Evolutionary conservation across 805 yeast species (phyloP), one percentile per base, ranked within the genome.

Genomic region (Starmerella powellii): DNA sequence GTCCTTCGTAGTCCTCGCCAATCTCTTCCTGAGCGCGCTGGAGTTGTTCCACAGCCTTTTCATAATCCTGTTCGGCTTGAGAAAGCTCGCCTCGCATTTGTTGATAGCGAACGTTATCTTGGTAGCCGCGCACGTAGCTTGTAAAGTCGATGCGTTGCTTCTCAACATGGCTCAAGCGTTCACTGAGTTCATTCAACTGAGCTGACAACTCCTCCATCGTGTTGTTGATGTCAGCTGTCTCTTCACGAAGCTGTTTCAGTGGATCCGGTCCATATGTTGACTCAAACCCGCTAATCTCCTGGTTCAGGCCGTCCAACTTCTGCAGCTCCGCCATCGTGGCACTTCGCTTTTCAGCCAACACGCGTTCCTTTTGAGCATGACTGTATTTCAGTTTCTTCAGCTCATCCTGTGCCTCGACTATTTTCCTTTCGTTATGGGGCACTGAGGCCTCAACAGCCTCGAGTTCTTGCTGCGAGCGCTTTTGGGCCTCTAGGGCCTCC

Each of bases 41-140:
- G 4, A 70, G 57, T 1, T 54, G 53, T 0, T 50, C 53, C 0
- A 72, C 37, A 6, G 37, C 37, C 4, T 6, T 11, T 16, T 33
- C 15, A n/a, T 4, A 15, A 10, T 33, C 27, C 17, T 15, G 4
- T 6, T 17, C 17, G 27, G n/a, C 21, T 5, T 4, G 4, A 5
- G 8, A 26, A 11, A 33, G 27, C 13, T 33, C 37, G 10, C 8
- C 24, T 6, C 8, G 27, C 37, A 33, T 8, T 4, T 11, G 19
- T 6, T 20, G 37, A 20, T 20, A 11, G 10, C 79, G 83, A 27
- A 83, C 53, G 47, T 80, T 83, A 34, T 78, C 77, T 28, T 73
- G 63, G 8, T 84, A 62, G 43, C 74, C 75, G 24, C 84, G 71
- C 51, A 79, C 77, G 38, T 75, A 72, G 40, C 70, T 72, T 26